Base-by-base conservation (phyloP, 805 yeast genomes). In the Pichia heedii region DNA sequence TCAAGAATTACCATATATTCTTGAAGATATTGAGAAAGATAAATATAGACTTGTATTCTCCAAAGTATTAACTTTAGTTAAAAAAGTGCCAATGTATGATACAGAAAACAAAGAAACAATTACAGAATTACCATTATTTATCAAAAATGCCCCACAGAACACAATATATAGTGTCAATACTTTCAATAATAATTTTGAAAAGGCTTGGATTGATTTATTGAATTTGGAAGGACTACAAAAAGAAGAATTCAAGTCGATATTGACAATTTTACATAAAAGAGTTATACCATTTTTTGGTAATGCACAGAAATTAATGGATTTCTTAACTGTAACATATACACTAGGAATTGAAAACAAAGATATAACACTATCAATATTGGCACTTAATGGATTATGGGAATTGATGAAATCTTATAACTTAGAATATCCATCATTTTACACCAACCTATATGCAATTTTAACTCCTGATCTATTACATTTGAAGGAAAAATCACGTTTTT, bases 221-320 rank as follows among this genome's bases (percentile, higher is more conserved):
- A 66, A 71, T 39, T 36, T 33, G 1, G 68, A 73, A 19, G 70
- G 76, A 3, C 35, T 61, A 22, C 32, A 39, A 12, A 42, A 57
- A 4, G 62, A 58, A 2, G 95, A 86, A 58, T 81, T 83, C 61
- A 86, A 85, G 60, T 67, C 81, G 2, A 69, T 81, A 5, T 66
- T 90, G 44, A 64, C 77, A 5, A 71, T 88, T 2, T 59, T 93
- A 52, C 97, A 93, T 61, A 87, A 86, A 58, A 68, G 94, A 48
- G 72, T 93, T 35, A 81, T 90, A 32, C 96, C 97, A 33, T 75
- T 73, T 56, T 74, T 87, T 71, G 71, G 75, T 37, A 80, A 79
- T 50, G 95, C 97, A 7, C 83, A 85, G 36, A 71, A 75, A 48
- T 66, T 93, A 37, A 89, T 93, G 96, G 98, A 90, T 66, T 93